Percentiles rank a stretch among this genome's conserved stretches.
Evolutionary conservation across 176 grass and related monocot species (phyloP).

Genomic region (Avena sativa): DNA sequence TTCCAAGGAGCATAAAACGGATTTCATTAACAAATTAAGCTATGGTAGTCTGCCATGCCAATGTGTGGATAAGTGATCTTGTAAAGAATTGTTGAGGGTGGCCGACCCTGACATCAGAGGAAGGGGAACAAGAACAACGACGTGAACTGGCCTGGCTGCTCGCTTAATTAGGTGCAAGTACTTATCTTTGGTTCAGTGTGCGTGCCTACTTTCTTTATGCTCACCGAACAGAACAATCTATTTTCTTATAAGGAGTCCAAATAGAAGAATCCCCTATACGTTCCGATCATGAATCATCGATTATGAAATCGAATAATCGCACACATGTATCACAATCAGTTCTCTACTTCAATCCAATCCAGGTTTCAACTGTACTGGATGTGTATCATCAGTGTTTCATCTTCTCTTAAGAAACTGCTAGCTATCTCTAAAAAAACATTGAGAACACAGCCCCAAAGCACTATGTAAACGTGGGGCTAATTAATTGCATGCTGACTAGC

Average conservation of each 20-base stretch:
- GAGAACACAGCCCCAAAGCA: too few relatives aligned
- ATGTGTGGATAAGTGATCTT: constrained; percentile 34
- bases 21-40: neutral
- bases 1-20: neutral
- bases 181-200: neutral
- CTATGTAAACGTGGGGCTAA: too few relatives aligned
- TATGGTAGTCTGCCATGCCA: neutral
- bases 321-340: constrained; percentile 13
- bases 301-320: neutral
- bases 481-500: too few relatives aligned
- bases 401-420: too few relatives aligned
- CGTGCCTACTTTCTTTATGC: neutral
- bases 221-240: neutral
- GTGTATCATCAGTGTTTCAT: neutral
- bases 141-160: neutral
- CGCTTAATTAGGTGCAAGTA: constrained; percentile 22
- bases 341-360: neutral
- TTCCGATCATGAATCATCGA: neutral
- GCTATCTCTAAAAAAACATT: too few relatives aligned
- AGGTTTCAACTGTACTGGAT: neutral
- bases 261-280: neutral
- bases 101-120: constrained; percentile 12
- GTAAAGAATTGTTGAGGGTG: constrained; percentile 11
- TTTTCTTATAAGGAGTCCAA: neutral
- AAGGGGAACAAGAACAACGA: neutral